Conservation (phyloP, 2,329 filamentous ascomycete species). For the Cercospora sp. region DNA sequence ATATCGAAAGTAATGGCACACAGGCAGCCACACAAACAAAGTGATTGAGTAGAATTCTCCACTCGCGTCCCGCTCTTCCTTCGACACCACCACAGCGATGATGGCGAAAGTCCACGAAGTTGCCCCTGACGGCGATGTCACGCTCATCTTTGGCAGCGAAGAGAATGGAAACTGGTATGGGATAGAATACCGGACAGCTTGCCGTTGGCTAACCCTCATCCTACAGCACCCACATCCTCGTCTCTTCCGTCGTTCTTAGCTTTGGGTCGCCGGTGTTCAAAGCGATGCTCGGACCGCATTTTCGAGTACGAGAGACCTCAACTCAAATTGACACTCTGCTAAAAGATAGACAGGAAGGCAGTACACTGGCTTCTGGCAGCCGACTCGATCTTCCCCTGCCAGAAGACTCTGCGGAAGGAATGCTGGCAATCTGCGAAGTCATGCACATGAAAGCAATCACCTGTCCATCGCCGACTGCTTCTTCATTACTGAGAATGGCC, state of each 20-base stretch:
- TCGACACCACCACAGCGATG: not conserved
- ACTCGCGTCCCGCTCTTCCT: not conserved
- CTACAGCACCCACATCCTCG: not conserved
- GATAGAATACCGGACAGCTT: not conserved
- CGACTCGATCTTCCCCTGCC: not conserved
- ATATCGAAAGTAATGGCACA: not conserved
- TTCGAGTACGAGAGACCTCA: not conserved
- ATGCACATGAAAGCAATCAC: not conserved
- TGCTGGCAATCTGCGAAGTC: not conserved
- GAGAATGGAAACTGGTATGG: not conserved
- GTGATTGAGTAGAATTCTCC: not conserved
- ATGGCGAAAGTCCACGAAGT: slow-evolving; percentile 3
- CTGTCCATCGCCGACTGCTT: not conserved
- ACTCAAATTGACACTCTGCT: not conserved
- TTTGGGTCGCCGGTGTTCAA: slow-evolving; percentile 17
- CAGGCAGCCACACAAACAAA: not conserved
- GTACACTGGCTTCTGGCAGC: not conserved
- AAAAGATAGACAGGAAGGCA: not conserved
- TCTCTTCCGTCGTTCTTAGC: slow-evolving; percentile 7
- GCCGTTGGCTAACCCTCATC: no score
- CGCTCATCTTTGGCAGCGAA: slow-evolving; percentile 10
- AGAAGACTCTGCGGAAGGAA: not conserved
- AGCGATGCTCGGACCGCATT: slow-evolving; percentile 19
- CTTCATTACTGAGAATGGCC: not conserved
- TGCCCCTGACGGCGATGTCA: slow-evolving; percentile 18